phyloP scores from a whole-genome alignment of 495 filamentous ascomycete species.

The Daldinia grandis region DNA sequence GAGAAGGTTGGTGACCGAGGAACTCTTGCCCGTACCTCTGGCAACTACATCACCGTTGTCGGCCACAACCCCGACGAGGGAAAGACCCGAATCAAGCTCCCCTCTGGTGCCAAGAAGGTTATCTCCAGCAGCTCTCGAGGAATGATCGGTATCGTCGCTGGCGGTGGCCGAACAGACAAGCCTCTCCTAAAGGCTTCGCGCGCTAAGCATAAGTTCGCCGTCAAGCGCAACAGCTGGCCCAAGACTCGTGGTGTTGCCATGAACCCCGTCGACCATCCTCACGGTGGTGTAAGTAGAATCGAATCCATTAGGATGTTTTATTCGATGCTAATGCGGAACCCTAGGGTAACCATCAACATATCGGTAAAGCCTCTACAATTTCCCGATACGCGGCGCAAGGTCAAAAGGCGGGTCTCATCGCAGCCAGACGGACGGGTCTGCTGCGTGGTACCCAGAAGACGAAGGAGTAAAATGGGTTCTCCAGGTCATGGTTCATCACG shows the following conservation, averaged over 20 bases:
- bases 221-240: constrained; percentile 99
- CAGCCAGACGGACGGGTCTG: constrained; percentile 97
- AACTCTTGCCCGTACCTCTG: constrained; percentile 92
- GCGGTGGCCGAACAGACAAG: constrained; percentile 99
- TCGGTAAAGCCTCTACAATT: constrained; percentile 99
- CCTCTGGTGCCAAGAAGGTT: constrained; percentile 98
- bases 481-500: constrained; percentile 59
- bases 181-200: constrained; percentile 97
- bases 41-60: constrained; percentile 99
- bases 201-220: constrained; percentile 99
- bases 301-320: background rate
- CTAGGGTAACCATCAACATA: constrained; percentile 99
- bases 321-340: constrained; percentile 46
- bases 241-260: constrained; percentile 99
- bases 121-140: constrained; percentile 88
- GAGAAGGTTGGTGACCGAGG: constrained; percentile 98
- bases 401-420: constrained; percentile 99
- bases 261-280: constrained; percentile 99
- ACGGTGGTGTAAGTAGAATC: constrained; percentile 73
- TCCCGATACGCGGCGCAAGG: constrained; percentile 95
- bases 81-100: constrained; percentile 99
- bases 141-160: constrained; percentile 99
- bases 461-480: constrained; percentile 80
- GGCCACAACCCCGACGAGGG: constrained; percentile 99
- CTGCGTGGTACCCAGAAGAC: constrained; percentile 99